Base-by-base conservation (phyloP, 495 filamentous ascomycete genomes). In the Chaetomium cochliodes region DNA sequence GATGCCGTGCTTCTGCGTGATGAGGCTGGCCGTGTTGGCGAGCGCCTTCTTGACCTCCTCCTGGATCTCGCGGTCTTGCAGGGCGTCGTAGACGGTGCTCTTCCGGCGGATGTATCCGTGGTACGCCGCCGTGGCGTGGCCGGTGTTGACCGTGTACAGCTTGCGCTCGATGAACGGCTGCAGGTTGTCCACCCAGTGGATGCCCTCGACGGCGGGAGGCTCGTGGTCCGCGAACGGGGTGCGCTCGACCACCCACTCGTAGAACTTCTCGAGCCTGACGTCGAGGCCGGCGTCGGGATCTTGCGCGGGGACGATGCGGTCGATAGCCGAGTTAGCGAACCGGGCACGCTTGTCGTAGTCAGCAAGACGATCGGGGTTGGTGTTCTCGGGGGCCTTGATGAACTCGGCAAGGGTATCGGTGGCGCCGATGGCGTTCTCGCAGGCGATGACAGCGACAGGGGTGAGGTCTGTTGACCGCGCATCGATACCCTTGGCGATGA, bases 91-190 rank as follows among this genome's bases (percentile, higher is more conserved):
- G 65, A 98, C 92, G 39, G 87, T 92, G 71, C 83, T 80, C 82
- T 94, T 96, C 62, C 88, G 86, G 42, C 86, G 85, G 73, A 90
- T 79, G 81, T 94, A 87, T 50, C 94, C 94, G 76, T 92, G 92
- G 85, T 98, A 98, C 58, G 94, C 94, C 26, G 93, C 92, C n/a
- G 92, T 92, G 54, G 96, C 94, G 74, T 98, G 94, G 53, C 92
- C 88, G 26, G 94, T 98, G 85, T 98, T 98, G 83, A 98, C 94
- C 20, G 94, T 98, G 84, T 91, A 98, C 65, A 98, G 87, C 82
- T 98, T 98, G 78, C 94, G 93, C 86, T 98, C 93, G 72, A 98
- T 97, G 82, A 92, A 98, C 58, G 94, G 94, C 72, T 86, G 82
- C 26, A 98, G 85, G 81, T 97, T 85, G 67, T 91, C 87, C 52